Conservation (phyloP, 2,329 filamentous ascomycete species). For the Parastagonospora nodorum region DNA sequence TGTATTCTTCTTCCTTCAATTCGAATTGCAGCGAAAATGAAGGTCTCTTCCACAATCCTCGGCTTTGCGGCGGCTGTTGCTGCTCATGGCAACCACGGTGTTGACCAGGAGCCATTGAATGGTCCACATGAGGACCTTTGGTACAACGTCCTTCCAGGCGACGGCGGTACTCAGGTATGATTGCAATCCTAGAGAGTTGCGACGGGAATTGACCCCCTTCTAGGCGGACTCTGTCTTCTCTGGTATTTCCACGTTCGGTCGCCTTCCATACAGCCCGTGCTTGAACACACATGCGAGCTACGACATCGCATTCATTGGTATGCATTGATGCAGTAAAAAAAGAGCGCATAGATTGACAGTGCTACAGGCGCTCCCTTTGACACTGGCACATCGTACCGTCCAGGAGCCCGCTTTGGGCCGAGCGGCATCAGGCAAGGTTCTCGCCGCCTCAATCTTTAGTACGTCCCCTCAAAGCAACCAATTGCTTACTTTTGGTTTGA, state of each 20-base stretch:
- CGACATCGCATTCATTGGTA: slow-evolving; percentile 85
- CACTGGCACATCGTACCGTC: slow-evolving; percentile 83
- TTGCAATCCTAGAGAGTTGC: not conserved
- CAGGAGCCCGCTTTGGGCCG: slow-evolving; percentile 82
- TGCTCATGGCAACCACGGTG: slow-evolving; percentile 64
- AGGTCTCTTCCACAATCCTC: slow-evolving; percentile 29
- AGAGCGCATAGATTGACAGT: slow-evolving; percentile 9
- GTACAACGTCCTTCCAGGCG: slow-evolving; percentile 83
- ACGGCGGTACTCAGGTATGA: slow-evolving; percentile 78
- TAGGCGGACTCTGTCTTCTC: slow-evolving; percentile 88
- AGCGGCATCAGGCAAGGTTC: slow-evolving; percentile 86
- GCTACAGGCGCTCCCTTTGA: slow-evolving; percentile 76
- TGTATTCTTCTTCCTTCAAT: slow-evolving; percentile 2
- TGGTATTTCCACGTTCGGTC: slow-evolving; percentile 84
- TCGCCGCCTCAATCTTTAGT: slow-evolving; percentile 85
- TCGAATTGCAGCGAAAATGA: slow-evolving; percentile 27
- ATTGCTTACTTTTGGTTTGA: slow-evolving; percentile 46
- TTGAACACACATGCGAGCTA: slow-evolving; percentile 73
- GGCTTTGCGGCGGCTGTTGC: slow-evolving; percentile 56
- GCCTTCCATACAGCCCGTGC: slow-evolving; percentile 77
- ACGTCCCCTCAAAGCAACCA: slow-evolving; percentile 52
- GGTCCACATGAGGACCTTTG: slow-evolving; percentile 77
- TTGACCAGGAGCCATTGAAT: slow-evolving; percentile 63
- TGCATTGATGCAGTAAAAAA: slow-evolving; percentile 9
- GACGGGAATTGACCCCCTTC: slow-evolving; percentile 17